phyloP scores from a whole-genome alignment of 805 yeast genomes.

The Brettanomyces anomalus region DNA sequence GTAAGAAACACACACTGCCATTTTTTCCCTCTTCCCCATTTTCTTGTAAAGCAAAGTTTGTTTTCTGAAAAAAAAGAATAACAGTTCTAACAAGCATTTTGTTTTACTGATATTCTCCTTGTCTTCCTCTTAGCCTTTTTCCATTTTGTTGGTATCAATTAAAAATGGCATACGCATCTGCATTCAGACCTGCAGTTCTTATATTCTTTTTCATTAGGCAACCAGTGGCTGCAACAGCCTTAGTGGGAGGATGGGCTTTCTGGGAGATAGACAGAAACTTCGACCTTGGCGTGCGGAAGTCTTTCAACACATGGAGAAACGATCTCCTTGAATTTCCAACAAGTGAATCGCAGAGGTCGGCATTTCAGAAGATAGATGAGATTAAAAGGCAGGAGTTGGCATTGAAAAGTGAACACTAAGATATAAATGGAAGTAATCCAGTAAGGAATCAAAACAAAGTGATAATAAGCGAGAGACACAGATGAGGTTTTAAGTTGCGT shows the following conservation, averaged over 20 bases:
- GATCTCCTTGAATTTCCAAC: slow-evolving; percentile 26
- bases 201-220: slow-evolving; percentile 28
- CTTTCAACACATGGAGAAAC: slow-evolving; percentile 21
- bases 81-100: too few relatives aligned
- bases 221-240: slow-evolving; percentile 27
- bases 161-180: slow-evolving; percentile 17
- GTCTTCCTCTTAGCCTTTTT: too few relatives aligned
- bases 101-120: too few relatives aligned
- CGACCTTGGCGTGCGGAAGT: slow-evolving; percentile 23
- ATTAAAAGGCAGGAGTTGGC: slow-evolving; percentile 19
- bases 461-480: too few relatives aligned
- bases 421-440: background rate
- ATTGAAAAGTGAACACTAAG: slow-evolving; percentile 4
- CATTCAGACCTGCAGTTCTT: slow-evolving; percentile 29
- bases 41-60: too few relatives aligned
- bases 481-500: too few relatives aligned
- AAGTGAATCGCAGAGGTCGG: slow-evolving; percentile 18
- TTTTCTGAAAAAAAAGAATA: too few relatives aligned
- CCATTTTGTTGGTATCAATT: too few relatives aligned
- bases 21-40: too few relatives aligned
- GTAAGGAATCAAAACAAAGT: too few relatives aligned
- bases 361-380: slow-evolving; percentile 25
- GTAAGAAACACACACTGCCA: too few relatives aligned
- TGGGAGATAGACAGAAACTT: slow-evolving; percentile 29
- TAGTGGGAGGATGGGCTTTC: slow-evolving; percentile 24